Percentiles rank a stretch among this genome's conserved stretches.
Evolutionary conservation across 1,284 basidiomycete genomes (phyloP).

Genomic region (Agaricales sp.): DNA sequence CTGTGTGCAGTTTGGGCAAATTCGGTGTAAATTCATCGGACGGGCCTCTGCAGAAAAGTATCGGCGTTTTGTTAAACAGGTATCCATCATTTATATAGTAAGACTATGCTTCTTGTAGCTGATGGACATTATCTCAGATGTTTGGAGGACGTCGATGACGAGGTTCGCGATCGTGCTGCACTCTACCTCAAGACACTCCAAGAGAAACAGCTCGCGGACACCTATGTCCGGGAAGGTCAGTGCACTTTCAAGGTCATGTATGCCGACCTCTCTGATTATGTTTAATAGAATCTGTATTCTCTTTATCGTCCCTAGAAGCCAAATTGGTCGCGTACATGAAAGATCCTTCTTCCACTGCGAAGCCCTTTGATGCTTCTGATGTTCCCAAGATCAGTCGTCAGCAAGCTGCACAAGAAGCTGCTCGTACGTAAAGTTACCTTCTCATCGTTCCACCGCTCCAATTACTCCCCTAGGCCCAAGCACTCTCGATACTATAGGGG

Average conservation of each 20-base stretch:
- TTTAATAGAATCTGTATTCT: conserved; percentile 79
- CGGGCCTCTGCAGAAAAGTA: conserved; percentile 70
- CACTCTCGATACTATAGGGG: conserved; percentile 72
- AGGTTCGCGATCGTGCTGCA: conserved; percentile 96
- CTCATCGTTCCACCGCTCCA: conserved; percentile 7
- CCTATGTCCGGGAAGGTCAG: conserved; percentile 85
- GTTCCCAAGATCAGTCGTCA: conserved; percentile 88
- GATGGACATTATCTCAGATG: conserved; percentile 46
- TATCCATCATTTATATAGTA: conserved; percentile 20
- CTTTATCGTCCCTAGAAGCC: conserved; percentile 76
- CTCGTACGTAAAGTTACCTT: conserved; percentile 42
- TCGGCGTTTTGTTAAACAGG: conserved; percentile 80
- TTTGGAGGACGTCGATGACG: conserved; percentile 97
- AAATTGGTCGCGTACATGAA: conserved; percentile 87
- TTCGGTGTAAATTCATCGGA: conserved; percentile 90
- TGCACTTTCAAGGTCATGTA: neutral
- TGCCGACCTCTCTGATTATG: conserved; percentile 3
- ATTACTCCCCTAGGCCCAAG: conserved; percentile 51
- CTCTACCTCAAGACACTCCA: conserved; percentile 85
- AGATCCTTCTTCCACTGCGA: conserved; percentile 54
- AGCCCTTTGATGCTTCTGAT: conserved; percentile 72
- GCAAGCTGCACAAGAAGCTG: conserved; percentile 79
- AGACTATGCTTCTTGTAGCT: neutral
- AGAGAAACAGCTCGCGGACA: conserved; percentile 72
- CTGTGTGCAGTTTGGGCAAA: conserved; percentile 91